Evolutionary conservation across 257 asterid genomes (phyloP), one percentile per base, ranked within the genome.

Genomic region (Petunia axillaris): DNA sequence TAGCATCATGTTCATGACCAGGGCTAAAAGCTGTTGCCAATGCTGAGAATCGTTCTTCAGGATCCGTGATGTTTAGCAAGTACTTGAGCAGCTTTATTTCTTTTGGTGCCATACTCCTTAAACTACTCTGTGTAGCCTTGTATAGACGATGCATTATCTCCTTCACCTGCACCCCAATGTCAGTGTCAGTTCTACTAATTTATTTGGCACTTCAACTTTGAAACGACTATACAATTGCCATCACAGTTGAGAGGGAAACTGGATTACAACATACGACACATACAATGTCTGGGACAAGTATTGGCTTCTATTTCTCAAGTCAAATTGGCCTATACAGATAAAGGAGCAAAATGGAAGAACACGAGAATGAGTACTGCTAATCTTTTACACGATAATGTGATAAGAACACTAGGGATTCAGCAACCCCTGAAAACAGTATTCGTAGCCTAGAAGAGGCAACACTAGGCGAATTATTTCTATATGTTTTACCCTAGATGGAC

Each of bases 21-120:
- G 99, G 99, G 80, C 91, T 89, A 89, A 95, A 95, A 7, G 98
- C 93, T n/a, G 90, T 88, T 8, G 99, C 99, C 81, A 95, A 88
- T 36, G 99, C 94, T 63, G 99, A 91, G 86, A 95, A 95, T 68
- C 99, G 83, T 81, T 95, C 98, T 85, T 95, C 99, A 39, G 99
- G 99, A 83, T 95, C 98, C 15, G 89, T 83, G 83, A 95, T 93
- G 88, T 95, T 93, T 40, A 95, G 89, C 86, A 95, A 80, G 84
- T 91, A 85, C 89, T 95, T 95, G 44, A 95, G 91, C 68, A 93
- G 82, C 80, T 93, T 93, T 55, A 95, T 93, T 90, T 95, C 99
- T 87, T 93, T 92, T 16, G 99, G 99, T 54, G 86, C 88, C 80
- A 93, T 93, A 82, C 94, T 95, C 85, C 91, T 93, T 79, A 95